phyloP scores from a whole-genome alignment of 2,329 filamentous ascomycete genomes.

The Teratosphaeria nubilosa region DNA sequence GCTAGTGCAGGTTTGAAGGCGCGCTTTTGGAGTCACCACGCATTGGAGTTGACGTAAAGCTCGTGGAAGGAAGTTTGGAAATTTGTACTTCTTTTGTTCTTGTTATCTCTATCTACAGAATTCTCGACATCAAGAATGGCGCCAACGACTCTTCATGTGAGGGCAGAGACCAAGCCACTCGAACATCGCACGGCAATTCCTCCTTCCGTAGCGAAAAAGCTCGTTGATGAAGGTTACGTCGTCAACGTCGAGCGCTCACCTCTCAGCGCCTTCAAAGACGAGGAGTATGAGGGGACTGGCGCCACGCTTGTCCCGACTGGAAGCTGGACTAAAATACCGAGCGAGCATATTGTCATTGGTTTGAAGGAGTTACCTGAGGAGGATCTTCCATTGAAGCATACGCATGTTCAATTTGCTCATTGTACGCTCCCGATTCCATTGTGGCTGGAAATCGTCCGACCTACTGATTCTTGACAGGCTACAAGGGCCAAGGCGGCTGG shows the following conservation, averaged over 20 bases:
- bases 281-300: slow-evolving; percentile 31
- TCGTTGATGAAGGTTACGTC: slow-evolving; percentile 31
- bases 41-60: background rate
- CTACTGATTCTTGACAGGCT: slow-evolving; percentile 15
- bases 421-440: slow-evolving; percentile 12
- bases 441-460: no score
- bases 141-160: slow-evolving; percentile 20
- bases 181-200: slow-evolving; percentile 30
- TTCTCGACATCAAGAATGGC: slow-evolving; percentile 12
- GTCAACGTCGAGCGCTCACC: slow-evolving; percentile 31
- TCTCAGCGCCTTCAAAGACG: slow-evolving; percentile 30
- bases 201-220: slow-evolving; percentile 29
- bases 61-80: background rate
- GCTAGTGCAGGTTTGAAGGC: background rate
- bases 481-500: slow-evolving; percentile 59
- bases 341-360: slow-evolving; percentile 27
- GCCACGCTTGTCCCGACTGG: slow-evolving; percentile 30
- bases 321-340: slow-evolving; percentile 32
- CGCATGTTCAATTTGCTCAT: slow-evolving; percentile 33
- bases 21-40: background rate
- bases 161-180: slow-evolving; percentile 29
- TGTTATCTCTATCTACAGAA: background rate
- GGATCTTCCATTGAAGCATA: slow-evolving; percentile 59
- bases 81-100: background rate
- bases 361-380: slow-evolving; percentile 42